Percentiles rank a stretch among this genome's conserved stretches.
Evolutionary conservation across 2,329 filamentous ascomycete genomes (phyloP).

Genomic region (Aaosphaeria arxii): DNA sequence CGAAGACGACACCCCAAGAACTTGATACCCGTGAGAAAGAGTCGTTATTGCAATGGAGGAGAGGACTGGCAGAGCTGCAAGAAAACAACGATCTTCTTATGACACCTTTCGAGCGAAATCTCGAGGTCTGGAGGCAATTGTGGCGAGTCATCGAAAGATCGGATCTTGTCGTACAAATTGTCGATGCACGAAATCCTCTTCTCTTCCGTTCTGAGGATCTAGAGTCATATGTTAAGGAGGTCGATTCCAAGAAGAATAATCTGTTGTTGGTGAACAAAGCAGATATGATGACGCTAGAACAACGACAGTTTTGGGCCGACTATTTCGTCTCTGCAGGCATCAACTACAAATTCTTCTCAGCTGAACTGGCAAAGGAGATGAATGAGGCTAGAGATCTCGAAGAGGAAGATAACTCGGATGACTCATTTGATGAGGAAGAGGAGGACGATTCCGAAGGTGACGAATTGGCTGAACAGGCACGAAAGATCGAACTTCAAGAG

Average conservation of each 20-base stretch:
- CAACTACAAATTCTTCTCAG: constrained; percentile 95
- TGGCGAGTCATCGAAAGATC: constrained; percentile 98
- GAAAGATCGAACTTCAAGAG: constrained; percentile 47
- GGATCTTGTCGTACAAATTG: constrained; percentile 95
- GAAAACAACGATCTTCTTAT: constrained; percentile 92
- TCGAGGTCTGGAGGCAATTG: constrained; percentile 96
- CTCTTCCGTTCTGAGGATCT: constrained; percentile 93
- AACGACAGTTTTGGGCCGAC: constrained; percentile 79
- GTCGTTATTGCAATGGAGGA: constrained; percentile 80
- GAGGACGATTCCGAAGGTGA: constrained; percentile 45
- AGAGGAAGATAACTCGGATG: constrained; percentile 43
- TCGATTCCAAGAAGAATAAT: constrained; percentile 85
- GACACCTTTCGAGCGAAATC: constrained; percentile 95
- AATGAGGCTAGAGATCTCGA: constrained; percentile 68
- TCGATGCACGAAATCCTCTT: constrained; percentile 91
- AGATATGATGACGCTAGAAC: constrained; percentile 92
- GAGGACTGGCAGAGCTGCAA: constrained; percentile 86
- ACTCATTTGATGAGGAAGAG: constrained; percentile 43
- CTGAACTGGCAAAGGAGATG: constrained; percentile 82
- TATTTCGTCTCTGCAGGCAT: constrained; percentile 80
- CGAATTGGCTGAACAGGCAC: constrained; percentile 40
- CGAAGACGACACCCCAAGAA: constrained; percentile 76
- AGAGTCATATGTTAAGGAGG: constrained; percentile 90
- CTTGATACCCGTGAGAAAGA: constrained; percentile 77
- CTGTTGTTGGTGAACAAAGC: constrained; percentile 95